These are phyloP conservation scores for Leccinum uliginosum DNA, from an alignment of 768 basidiomycete species.

Conservation along the genomic window DNA sequence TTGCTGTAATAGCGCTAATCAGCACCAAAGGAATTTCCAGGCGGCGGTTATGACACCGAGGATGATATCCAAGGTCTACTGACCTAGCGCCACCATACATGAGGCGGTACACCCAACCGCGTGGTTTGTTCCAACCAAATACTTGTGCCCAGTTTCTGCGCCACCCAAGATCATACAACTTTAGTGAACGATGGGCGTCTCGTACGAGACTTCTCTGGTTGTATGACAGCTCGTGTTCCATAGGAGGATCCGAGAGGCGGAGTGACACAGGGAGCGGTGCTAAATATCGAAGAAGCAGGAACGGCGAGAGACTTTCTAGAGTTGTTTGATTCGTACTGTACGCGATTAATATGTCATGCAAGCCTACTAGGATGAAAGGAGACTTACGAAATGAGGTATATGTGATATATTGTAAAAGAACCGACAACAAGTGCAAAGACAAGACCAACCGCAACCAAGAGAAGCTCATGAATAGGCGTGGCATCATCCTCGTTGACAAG, in stretches of 20 bases:
- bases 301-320: conserved; percentile 70
- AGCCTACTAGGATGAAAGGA: not conserved
- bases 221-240: conserved; percentile 67
- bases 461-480: conserved; percentile 69
- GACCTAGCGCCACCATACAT: conserved; percentile 64
- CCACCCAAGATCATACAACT: conserved; percentile 73
- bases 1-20: conserved; percentile 33
- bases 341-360: not conserved
- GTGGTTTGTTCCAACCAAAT: conserved; percentile 52
- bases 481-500: conserved; percentile 45
- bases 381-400: conserved; percentile 70
- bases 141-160: conserved; percentile 65
- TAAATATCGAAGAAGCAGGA: conserved; percentile 65
- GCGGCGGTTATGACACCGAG: not conserved
- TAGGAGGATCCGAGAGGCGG: conserved; percentile 62
- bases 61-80: conserved; percentile 22
- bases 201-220: conserved; percentile 62
- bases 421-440: conserved; percentile 65
- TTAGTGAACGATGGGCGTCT: conserved; percentile 56
- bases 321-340: conserved; percentile 84
- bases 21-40: not conserved
- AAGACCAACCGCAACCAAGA: conserved; percentile 55
- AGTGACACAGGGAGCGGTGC: conserved; percentile 50
- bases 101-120: conserved; percentile 51
- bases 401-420: conserved; percentile 70